Evolutionary conservation across 176 grass and related monocot species (phyloP), one percentile per base, ranked within the genome.

Genomic region (Juncus effusus): DNA sequence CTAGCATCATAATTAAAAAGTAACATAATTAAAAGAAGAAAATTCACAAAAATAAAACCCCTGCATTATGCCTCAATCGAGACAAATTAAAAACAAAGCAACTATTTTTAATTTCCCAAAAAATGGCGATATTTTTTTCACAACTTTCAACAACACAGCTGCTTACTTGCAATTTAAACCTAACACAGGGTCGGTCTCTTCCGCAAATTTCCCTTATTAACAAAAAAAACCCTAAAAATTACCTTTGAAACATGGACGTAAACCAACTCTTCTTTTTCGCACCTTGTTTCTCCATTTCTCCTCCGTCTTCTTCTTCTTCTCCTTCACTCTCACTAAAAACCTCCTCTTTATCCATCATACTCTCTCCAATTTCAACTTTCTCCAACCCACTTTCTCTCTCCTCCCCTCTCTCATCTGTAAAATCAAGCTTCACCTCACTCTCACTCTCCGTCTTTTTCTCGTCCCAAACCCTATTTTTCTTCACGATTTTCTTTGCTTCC

Each of bases 281-380:
- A 16, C 65, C 77, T 72, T 54, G 55, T 52, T 60, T 72, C 5
- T 60, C 69, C 40, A 44, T 66, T 49, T 75, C 79, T 53, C 60
- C 77, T 63, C 56, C 80, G 36, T 74, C 87, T 11, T 87, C 73
- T 13, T 91, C 81, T 15, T 85, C 87, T 0, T 78, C 71, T 56
- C 38, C 77, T 71, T 97, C 93, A 0, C 79, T 90, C 37, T 96
- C 92, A 4, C 80, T 91, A 40, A 89, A 15, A 38, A 49, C 53
- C 10, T 96, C 93, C 56, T 96, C 88, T 71, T 96, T 96, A 68
- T 96, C 93, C 93, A 96, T 96, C 93, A 96, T 96, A 77, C 87
- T 96, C 49, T 81, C 82, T 6, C 87, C 92, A 45, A 80, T 81
- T 49, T 72, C 61, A 28, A 71, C 67, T 36, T 56, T 63, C 16